These are phyloP conservation scores for Arachnomyces sp. DNA, from an alignment of 2,329 filamentous ascomycete species.

Conservation along the genomic window DNA sequence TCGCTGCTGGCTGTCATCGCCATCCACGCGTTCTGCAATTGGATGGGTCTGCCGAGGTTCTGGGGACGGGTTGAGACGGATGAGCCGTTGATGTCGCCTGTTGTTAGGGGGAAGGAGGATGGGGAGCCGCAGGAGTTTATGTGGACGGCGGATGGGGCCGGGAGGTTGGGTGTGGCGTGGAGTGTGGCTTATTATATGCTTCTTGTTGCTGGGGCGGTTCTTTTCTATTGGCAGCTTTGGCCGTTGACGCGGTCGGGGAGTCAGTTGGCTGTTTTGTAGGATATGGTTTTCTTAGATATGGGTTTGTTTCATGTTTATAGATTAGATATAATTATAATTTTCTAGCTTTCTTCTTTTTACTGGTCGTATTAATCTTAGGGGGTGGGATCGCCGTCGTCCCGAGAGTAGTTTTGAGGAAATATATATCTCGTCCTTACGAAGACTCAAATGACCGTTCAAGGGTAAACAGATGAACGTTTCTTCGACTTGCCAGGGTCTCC, in stretches of 20 bases:
- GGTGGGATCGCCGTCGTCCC: too few relatives aligned
- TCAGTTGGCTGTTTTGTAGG: conserved; percentile 27
- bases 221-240: conserved; percentile 66
- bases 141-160: conserved; percentile 10
- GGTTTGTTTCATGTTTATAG: too few relatives aligned
- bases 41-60: conserved; percentile 76
- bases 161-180: conserved; percentile 47
- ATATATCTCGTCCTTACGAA: too few relatives aligned
- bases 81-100: conserved; percentile 28
- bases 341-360: too few relatives aligned
- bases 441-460: too few relatives aligned
- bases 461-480: too few relatives aligned
- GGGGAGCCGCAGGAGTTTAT: conserved; percentile 1
- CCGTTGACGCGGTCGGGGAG: conserved; percentile 53
- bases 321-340: too few relatives aligned
- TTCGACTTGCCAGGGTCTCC: too few relatives aligned
- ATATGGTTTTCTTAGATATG: too few relatives aligned
- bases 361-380: too few relatives aligned
- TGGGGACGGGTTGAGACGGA: conserved; percentile 65
- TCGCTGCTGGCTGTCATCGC: conserved; percentile 66
- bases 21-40: conserved; percentile 86
- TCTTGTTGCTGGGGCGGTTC: conserved; percentile 60
- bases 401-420: too few relatives aligned
- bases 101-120: conserved; percentile 34
- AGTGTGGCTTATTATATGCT: conserved; percentile 72